phyloP scores from a whole-genome alignment of 1,284 basidiomycete genomes.

The Moesziomyces sp. region DNA sequence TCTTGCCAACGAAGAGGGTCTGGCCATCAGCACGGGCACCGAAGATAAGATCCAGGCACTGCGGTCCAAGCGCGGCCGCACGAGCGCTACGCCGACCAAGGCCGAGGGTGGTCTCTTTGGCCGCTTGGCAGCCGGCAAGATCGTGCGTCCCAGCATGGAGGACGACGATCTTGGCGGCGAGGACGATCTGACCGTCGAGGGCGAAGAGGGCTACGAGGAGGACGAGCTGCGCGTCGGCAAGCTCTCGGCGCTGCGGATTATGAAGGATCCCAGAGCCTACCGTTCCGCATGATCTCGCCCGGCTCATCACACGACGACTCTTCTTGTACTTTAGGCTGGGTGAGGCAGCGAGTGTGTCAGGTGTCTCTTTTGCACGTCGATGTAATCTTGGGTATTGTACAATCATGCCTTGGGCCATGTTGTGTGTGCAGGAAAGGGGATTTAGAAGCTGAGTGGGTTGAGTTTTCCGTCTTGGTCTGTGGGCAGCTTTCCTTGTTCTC shows the following conservation, averaged over 20 bases:
- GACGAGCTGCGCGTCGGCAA: conserved; percentile 50
- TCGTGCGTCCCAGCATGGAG: conserved; percentile 66
- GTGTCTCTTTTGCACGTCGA: not conserved
- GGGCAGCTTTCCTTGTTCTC: conserved; percentile 26
- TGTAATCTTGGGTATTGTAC: conserved; percentile 13
- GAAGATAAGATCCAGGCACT: conserved; percentile 37
- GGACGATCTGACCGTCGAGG: conserved; percentile 33
- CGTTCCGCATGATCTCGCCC: conserved; percentile 35
- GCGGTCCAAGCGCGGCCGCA: conserved; percentile 38
- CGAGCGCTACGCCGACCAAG: conserved; percentile 38
- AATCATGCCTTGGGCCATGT: not conserved
- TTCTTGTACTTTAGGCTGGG: not conserved
- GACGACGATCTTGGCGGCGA: conserved; percentile 67
- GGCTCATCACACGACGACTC: not conserved
- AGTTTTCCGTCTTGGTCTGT: conserved; percentile 13
- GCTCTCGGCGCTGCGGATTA: conserved; percentile 49
- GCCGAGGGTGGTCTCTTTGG: conserved; percentile 19
- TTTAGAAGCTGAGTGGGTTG: conserved; percentile 30
- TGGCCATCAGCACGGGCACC: conserved; percentile 68
- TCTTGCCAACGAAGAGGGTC: conserved; percentile 92
- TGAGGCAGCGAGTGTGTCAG: too few species aligned
- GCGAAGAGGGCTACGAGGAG: conserved; percentile 44
- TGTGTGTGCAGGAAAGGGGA: not conserved
- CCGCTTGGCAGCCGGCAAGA: conserved; percentile 21
- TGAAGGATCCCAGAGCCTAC: conserved; percentile 59